Evolutionary conservation across 768 basidiomycete species (phyloP), one percentile per base, ranked within the genome.

Genomic region (Kwoniella botswanensis): DNA sequence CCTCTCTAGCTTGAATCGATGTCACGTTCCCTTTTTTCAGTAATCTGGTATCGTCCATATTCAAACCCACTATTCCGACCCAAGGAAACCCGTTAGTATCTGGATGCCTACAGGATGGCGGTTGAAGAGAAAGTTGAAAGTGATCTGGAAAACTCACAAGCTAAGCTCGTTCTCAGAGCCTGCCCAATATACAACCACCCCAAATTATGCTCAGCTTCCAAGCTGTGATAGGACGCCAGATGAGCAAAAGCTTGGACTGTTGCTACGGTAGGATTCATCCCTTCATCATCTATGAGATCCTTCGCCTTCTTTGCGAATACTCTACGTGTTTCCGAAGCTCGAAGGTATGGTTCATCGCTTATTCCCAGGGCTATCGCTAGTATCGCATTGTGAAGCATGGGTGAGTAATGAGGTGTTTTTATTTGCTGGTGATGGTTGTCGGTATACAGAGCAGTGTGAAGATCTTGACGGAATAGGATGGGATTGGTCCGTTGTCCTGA

Each of bases 341-440:
- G 80, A 21, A 86, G 77, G n/a, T 71, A 50, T 3, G 83, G 82
- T 18, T 86, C 84, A 71, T 86, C 85, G 42, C 84, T 78, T 65
- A 81, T 85, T 13, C 84, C 84, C 3, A 84, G 76, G 9, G 84
- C 86, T 60, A 87, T 84, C 15, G 84, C 85, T 55, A 91, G 82
- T 2, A 90, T 85, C 1, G 89, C 86, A 72, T 91, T 91, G 82
- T 91, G 90, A 9, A 91, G 85, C 87, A 91, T 88, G 0, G 90
- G 89, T 2, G 89, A 90, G 80, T 91, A 91, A 72, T 91, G 89
- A 67, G 65, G 54, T 17, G 72, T 74, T 46, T 69, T 58, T 26
- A 54, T 12, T 62, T 56, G 41, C 46, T 55, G 7, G 66, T 67
- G 26, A 46, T 56, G 9, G 65, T 61, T 21, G 66, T 44, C 5